Conservation (phyloP, 2,329 filamentous ascomycete species). For the Sclerotinia glacialis region DNA sequence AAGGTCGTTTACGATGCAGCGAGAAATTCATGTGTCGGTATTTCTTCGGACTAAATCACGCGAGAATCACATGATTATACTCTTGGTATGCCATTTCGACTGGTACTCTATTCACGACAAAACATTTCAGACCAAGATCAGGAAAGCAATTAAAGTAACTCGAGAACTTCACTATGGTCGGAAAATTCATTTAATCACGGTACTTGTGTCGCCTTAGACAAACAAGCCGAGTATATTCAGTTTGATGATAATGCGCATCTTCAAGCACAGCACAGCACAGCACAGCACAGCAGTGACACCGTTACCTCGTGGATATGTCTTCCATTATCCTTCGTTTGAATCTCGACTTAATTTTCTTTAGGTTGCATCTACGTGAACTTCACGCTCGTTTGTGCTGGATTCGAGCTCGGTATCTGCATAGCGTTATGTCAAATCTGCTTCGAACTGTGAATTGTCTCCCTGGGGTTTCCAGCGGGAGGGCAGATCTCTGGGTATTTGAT, state of each 20-base stretch:
- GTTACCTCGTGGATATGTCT: not conserved
- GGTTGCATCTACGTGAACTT: not conserved
- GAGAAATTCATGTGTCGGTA: not conserved
- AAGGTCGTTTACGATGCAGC: not conserved
- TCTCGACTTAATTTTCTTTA: not conserved
- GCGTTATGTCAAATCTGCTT: slow-evolving; percentile 4
- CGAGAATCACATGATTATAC: not conserved
- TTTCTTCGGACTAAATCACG: not conserved
- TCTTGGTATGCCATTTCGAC: not conserved
- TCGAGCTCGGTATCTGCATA: not conserved
- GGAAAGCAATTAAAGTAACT: too few species aligned
- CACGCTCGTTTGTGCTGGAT: not conserved
- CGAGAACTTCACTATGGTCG: too few species aligned
- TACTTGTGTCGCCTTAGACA: not conserved
- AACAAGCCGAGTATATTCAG: not conserved
- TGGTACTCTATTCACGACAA: too few species aligned
- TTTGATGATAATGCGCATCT: not conserved
- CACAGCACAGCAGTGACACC: not conserved
- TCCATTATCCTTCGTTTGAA: not conserved
- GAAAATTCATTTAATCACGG: not conserved
- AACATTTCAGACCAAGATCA: too few species aligned
- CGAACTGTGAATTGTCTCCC: not conserved
- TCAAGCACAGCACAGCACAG: not conserved
- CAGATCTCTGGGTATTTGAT: too few species aligned
- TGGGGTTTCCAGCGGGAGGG: not conserved